Evolutionary conservation across 2,329 filamentous ascomycete species (phyloP).

Genomic region (Diplodia mutila): DNA sequence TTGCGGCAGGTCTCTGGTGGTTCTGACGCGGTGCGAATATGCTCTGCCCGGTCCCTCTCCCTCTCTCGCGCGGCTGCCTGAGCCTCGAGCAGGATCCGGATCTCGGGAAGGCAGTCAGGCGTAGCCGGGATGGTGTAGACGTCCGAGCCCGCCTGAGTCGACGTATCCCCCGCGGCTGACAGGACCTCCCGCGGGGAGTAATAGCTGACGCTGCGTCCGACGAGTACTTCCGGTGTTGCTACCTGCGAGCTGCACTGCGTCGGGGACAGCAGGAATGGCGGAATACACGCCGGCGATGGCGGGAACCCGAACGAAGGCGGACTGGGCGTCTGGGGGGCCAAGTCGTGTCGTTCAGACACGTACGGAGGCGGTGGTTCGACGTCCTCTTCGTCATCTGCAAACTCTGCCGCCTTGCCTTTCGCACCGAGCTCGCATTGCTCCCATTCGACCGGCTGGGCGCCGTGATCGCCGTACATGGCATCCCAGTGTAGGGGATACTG

Average conservation of each 20-base stretch:
- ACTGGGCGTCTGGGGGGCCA: not conserved
- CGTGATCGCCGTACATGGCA: not conserved
- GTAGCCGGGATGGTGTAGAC: not conserved
- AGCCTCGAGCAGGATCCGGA: not conserved
- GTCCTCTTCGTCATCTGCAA: not conserved
- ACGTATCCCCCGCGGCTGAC: not conserved
- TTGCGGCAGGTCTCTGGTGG: not conserved
- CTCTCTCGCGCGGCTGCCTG: not conserved
- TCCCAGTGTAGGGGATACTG: slow-evolving; percentile 9
- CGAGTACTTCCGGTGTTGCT: not conserved
- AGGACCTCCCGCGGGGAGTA: not conserved
- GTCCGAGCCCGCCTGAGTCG: not conserved
- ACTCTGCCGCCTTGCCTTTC: not conserved
- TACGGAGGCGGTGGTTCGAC: slow-evolving; percentile 9
- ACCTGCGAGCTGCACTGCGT: not conserved
- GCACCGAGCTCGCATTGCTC: not conserved
- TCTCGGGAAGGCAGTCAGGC: slow-evolving; percentile 4
- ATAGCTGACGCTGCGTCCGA: not conserved
- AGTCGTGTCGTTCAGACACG: not conserved
- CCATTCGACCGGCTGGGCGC: slow-evolving; percentile 13
- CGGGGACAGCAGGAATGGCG: not conserved
- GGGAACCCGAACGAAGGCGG: not conserved
- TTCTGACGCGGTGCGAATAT: too few species aligned
- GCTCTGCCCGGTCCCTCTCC: not conserved
- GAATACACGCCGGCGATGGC: not conserved